A percentile compares a stretch with the other conserved stretches of the same genome.
phyloP scores from a whole-genome alignment of 2,329 filamentous ascomycete species.

The Colletotrichum brevisporum region DNA sequence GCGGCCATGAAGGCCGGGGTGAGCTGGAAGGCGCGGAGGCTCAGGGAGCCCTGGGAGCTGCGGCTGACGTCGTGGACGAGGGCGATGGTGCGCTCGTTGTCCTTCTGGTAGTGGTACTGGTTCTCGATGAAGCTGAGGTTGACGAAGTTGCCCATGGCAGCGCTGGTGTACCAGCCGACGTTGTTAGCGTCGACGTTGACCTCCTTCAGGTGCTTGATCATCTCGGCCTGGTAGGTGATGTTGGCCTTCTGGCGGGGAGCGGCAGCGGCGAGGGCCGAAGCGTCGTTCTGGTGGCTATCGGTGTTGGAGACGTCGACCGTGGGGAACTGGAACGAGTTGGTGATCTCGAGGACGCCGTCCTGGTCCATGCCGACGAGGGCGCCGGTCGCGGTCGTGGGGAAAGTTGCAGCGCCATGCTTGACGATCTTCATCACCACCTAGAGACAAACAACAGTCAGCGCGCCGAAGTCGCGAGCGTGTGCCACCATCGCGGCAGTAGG shows the following conservation, averaged over 20 bases:
- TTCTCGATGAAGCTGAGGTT: slow-evolving; percentile 97
- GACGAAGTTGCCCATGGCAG: slow-evolving; percentile 98
- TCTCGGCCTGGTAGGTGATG: slow-evolving; percentile 90
- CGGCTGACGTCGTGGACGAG: slow-evolving; percentile 96
- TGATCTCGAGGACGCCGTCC: slow-evolving; percentile 85
- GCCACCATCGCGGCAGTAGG: slow-evolving; percentile 35
- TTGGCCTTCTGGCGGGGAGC: slow-evolving; percentile 95
- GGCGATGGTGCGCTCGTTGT: slow-evolving; percentile 89
- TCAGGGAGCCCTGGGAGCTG: slow-evolving; percentile 91
- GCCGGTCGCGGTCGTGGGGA: slow-evolving; percentile 91
- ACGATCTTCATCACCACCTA: slow-evolving; percentile 98
- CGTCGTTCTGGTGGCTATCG: slow-evolving; percentile 82
- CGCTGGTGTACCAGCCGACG: slow-evolving; percentile 98
- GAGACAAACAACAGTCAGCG: slow-evolving; percentile 43
- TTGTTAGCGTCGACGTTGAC: slow-evolving; percentile 99
- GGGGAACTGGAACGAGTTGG: slow-evolving; percentile 96
- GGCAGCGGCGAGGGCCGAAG: slow-evolving; percentile 83
- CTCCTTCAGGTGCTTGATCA: slow-evolving; percentile 96
- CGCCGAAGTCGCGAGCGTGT: slow-evolving; percentile 2
- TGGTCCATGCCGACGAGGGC: slow-evolving; percentile 95
- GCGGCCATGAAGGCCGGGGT: slow-evolving; percentile 90
- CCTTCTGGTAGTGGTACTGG: slow-evolving; percentile 96
- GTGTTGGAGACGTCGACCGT: slow-evolving; percentile 79
- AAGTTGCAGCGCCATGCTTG: slow-evolving; percentile 90
- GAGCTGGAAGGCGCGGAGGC: slow-evolving; percentile 90